Evolutionary conservation across 192 early-diverging fungal species (phyloP).

Genomic region (Thamnidium elegans): DNA sequence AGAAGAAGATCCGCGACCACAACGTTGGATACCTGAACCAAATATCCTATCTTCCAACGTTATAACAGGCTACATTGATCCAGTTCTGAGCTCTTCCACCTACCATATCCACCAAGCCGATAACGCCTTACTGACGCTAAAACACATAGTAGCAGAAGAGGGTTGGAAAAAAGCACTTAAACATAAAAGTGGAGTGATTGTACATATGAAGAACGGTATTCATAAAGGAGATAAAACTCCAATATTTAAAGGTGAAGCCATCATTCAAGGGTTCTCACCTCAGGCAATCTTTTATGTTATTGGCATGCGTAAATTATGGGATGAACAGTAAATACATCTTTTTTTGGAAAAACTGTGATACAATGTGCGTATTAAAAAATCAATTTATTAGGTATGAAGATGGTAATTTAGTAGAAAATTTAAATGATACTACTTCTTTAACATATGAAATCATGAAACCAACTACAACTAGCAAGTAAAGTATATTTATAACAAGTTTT

Average conservation of each 20-base stretch:
- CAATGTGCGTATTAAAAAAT: neutral
- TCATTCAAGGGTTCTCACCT: constrained; percentile 47
- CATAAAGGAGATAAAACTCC: constrained; percentile 46
- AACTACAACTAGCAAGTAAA: constrained; percentile 34
- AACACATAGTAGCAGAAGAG: constrained; percentile 36
- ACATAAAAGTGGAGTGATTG: constrained; percentile 50
- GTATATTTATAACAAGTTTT: constrained; percentile 29
- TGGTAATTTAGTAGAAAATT: constrained; percentile 38
- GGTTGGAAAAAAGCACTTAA: constrained; percentile 56
- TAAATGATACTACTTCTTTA: constrained; percentile 38
- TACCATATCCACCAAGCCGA: constrained; percentile 52
- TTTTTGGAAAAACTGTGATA: neutral
- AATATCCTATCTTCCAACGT: neutral
- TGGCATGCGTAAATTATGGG: constrained; percentile 55
- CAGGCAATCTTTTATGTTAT: constrained; percentile 56
- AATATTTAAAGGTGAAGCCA: constrained; percentile 49
- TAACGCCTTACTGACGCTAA: constrained; percentile 44
- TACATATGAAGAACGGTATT: constrained; percentile 44
- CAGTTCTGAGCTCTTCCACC: constrained; percentile 29
- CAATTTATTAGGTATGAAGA: constrained; percentile 35
- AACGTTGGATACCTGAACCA: constrained; percentile 3
- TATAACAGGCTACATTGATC: constrained; percentile 19
- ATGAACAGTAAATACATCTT: constrained; percentile 41
- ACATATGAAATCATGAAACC: constrained; percentile 47
- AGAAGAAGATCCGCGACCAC: constrained; percentile 15